These are phyloP conservation scores for Pichia sp. DNA, from an alignment of 1,139 yeast genomes.

Conservation along the genomic window DNA sequence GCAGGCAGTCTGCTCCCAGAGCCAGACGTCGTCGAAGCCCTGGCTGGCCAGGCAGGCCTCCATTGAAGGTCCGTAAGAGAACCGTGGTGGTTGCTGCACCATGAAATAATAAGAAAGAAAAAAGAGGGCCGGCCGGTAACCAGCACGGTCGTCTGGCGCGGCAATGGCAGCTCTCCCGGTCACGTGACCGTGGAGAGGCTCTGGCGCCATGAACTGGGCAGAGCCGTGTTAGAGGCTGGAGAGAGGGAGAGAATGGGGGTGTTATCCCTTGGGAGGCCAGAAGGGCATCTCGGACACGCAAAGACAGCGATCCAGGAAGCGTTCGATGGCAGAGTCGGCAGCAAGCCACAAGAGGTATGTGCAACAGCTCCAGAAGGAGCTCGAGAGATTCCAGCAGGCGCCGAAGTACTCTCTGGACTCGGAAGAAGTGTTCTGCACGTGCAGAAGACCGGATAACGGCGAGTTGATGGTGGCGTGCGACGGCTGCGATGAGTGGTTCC, in stretches of 20 bases:
- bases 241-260: too few species aligned
- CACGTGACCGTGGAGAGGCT: too few species aligned
- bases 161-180: too few species aligned
- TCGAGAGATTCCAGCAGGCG: slow-evolving; percentile 40
- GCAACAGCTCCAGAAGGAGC: slow-evolving; percentile 42
- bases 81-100: background rate
- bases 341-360: slow-evolving; percentile 8
- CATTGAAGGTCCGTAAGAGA: background rate
- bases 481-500: slow-evolving; percentile 95
- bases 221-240: too few species aligned
- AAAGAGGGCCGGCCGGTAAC: background rate
- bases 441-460: slow-evolving; percentile 76
- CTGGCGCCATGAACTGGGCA: too few species aligned
- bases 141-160: too few species aligned
- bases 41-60: background rate
- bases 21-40: background rate
- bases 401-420: slow-evolving; percentile 43
- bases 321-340: background rate
- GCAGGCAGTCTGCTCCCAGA: too few species aligned
- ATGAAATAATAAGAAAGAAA: background rate
- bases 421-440: slow-evolving; percentile 72
- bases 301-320: background rate
- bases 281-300: too few species aligned
- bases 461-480: slow-evolving; percentile 90
- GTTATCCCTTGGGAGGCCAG: too few species aligned